Evolutionary conservation across 1,139 yeast species (phyloP), one percentile per base, ranked within the genome.

Genomic region (Suhomyces choctaworum): DNA sequence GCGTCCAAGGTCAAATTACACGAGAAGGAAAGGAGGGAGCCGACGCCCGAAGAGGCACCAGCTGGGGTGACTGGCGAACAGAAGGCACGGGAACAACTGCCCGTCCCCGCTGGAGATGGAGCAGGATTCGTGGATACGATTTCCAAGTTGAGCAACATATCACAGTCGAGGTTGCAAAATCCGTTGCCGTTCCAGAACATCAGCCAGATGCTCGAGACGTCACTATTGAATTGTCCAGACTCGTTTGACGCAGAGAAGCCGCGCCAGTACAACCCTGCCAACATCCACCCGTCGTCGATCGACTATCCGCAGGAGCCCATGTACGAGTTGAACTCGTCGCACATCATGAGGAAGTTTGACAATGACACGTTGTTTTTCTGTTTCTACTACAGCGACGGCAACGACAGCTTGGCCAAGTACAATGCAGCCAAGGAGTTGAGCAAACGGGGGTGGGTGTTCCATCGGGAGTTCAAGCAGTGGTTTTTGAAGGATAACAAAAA

Each of bases 291-390:
- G 11, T 87, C 96, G 4, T 87, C 94, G 30, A 77, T 87, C 15
- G 88, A 83, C 60, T 92, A 89, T 62, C 98, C 99, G 3, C 92
- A 82, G 55, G 96, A 88, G 48, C 96, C 96, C 29, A 72, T 77
- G 70, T 75, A 71, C 50, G 81, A 75, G 51, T 62, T 76, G 46
- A 76, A 72, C 40, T 62, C 73, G 51, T 66, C 62, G 23, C 64
- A 64, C 41, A 63, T 87, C 26, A 74, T 88, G 66, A 69, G 75
- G 22, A 87, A 84, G 51, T 78, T 90, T 56, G 96, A 88, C 51
- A 71, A 82, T 29, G 97, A 90, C 55, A 90, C 98, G 2, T 65
- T 92, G 48, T 90, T 92, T 51, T 94, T 87, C 68, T 85, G 94
- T 41, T 92, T 94, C 62, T 92, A 94, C 63, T 94, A 84, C 51